Conservation (phyloP, 768 basidiomycete species). For the Rhodocollybia butyracea region DNA sequence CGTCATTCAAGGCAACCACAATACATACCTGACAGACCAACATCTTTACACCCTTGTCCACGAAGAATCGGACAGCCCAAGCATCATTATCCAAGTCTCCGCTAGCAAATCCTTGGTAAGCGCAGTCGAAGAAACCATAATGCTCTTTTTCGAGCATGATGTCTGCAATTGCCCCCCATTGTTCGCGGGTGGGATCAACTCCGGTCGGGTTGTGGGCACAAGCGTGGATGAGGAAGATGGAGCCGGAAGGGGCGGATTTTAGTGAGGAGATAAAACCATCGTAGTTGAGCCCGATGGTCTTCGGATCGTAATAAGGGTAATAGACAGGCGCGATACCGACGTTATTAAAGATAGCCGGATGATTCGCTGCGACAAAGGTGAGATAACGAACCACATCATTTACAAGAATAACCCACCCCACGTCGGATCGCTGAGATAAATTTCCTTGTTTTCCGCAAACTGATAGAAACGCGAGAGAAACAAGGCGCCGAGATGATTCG, state of each 20-base stretch:
- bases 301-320: conserved; percentile 93
- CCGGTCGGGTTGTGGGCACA: conserved; percentile 98
- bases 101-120: conserved; percentile 96
- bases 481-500: conserved; percentile 88
- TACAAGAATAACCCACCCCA: conserved; percentile 63
- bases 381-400: not conserved
- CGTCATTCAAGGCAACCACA: not conserved
- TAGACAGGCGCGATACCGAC: conserved; percentile 83
- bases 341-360: conserved; percentile 87
- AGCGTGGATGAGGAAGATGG: conserved; percentile 87
- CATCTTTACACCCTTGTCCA: conserved; percentile 66
- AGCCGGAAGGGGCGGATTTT: conserved; percentile 63
- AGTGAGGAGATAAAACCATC: conserved; percentile 60
- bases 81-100: conserved; percentile 91
- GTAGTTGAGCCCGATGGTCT: conserved; percentile 85
- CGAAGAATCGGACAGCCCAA: conserved; percentile 88
- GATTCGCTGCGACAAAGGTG: conserved; percentile 56
- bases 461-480: conserved; percentile 84
- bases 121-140: conserved; percentile 92
- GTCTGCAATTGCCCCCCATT: conserved; percentile 80
- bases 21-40: conserved; percentile 80
- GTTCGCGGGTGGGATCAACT: conserved; percentile 85
- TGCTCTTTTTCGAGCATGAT: conserved; percentile 71
- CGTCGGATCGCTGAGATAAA: conserved; percentile 90
- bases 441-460: conserved; percentile 54